phyloP scores from a whole-genome alignment of 805 yeast species.

The Helenozyma baotianmanensis region DNA sequence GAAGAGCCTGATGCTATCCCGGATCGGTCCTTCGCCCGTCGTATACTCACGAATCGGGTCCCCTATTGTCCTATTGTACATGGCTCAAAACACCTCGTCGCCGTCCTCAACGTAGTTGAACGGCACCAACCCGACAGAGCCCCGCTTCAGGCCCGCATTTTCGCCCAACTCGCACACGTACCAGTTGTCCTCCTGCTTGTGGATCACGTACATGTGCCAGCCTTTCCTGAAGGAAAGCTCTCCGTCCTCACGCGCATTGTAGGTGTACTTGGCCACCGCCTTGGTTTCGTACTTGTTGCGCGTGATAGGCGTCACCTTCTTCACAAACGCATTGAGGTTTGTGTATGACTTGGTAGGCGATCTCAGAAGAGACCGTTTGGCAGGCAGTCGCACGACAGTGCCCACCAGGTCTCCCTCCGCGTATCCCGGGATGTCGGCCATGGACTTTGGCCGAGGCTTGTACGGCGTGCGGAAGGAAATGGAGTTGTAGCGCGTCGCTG shows the following conservation, averaged over 20 bases:
- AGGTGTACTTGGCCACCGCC: constrained; percentile 37
- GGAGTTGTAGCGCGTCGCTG: constrained; percentile 35
- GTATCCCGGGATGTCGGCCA: constrained; percentile 6
- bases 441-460: constrained; percentile 8
- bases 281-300: constrained; percentile 26
- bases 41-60: too few species aligned
- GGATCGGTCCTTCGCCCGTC: too few species aligned
- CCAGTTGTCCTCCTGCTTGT: constrained; percentile 44
- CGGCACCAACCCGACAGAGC: constrained; percentile 39
- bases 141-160: constrained; percentile 28
- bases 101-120: constrained; percentile 41
- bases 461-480: constrained; percentile 18
- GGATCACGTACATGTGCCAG: constrained; percentile 39
- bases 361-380: constrained; percentile 22
- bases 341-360: constrained; percentile 32
- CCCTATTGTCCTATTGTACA: not conserved
- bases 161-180: constrained; percentile 38
- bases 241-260: constrained; percentile 38
- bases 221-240: constrained; percentile 37
- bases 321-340: constrained; percentile 27
- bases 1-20: too few species aligned
- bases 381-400: constrained; percentile 7
- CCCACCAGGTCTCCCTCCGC: not conserved
- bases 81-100: constrained; percentile 11
- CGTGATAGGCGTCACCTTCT: constrained; percentile 28